Evolutionary conservation across 2,329 filamentous ascomycete species (phyloP), one percentile per base, ranked within the genome.

Genomic region (Claviceps sp.): DNA sequence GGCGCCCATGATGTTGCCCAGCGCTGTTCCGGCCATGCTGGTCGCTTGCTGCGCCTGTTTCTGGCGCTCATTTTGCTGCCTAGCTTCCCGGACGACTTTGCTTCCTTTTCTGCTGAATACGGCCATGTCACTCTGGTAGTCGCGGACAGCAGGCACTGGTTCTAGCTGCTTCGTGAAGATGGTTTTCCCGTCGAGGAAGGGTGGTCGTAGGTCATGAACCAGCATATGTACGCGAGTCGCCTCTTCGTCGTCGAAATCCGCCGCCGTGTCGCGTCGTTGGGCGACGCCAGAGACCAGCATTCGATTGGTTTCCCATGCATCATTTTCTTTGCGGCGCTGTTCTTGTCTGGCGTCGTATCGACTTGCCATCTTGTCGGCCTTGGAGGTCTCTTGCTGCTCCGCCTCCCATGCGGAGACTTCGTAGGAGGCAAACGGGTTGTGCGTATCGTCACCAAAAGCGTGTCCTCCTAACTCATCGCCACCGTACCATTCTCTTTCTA

Each of bases 131-230:
- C 94, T 98, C 68, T 97, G 91, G 26, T 86, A 83, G 65, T 98
- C 93, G 50, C 86, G 80, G 14, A 98, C 87, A 0, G 93, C 94
- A 0, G 91, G 88, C 1, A 98, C 86, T 0, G 93, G 94, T 53
- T 98, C 93, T 22, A 97, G 67, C 66, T 98, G 94, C 67, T 96
- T 97, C 3, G 93, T 98, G 65, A 98, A 98, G 52, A 98, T 86
- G 20, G 85, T 97, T 60, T 89, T 83, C 23, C 93, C 93, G 68
- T 98, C 91, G 47, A 98, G 71, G 62, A 98, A 98, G 0, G 93
- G 94, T 9, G 93, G 93, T 56, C 88, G 86, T 39, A 98, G 75
- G 61, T 98, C 90, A 66, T 98, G 93, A 1, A 97, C 86, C 8
- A 98, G 73, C 40, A 98, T 71, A 71, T 98, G 93, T 14, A 97